Percentiles rank a stretch among this genome's conserved stretches.
Conservation (phyloP, 345 rosid genomes). For the Ricinus communis region DNA sequence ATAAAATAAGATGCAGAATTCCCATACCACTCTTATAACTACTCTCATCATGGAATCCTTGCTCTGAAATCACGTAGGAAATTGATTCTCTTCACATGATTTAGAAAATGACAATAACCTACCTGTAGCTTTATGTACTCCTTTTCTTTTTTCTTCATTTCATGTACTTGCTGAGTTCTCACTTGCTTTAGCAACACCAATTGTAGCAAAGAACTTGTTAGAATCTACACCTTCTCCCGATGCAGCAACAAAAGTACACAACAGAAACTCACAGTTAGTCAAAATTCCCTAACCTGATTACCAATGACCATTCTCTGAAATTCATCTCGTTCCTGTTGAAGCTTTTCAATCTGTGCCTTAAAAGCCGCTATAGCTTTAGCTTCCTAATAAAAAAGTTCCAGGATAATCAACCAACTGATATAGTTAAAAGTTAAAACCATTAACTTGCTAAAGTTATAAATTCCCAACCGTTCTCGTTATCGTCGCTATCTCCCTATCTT, state of each 20-base stretch:
- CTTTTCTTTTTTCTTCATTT: constrained; percentile 94
- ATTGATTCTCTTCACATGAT: constrained; percentile 1
- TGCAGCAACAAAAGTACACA: neutral
- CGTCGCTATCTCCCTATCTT: constrained; percentile 92
- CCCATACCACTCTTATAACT: neutral
- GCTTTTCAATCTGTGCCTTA: constrained; percentile 85
- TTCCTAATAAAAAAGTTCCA: constrained; percentile 46
- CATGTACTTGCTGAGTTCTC: constrained; percentile 94
- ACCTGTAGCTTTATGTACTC: constrained; percentile 98
- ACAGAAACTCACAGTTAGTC: neutral
- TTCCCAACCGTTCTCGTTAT: constrained; percentile 75
- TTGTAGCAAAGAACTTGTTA: constrained; percentile 20
- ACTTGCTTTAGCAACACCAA: constrained; percentile 69
- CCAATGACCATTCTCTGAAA: constrained; percentile 97
- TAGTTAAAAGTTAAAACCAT: constrained; percentile 6
- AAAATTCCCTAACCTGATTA: constrained; percentile 62
- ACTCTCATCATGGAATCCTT: constrained; percentile 3
- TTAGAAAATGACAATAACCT: constrained; percentile 1
- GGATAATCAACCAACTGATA: constrained; percentile 15
- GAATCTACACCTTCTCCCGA: constrained; percentile 5
- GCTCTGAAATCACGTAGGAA: neutral
- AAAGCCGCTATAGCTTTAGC: constrained; percentile 84
- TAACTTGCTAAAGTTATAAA: constrained; percentile 12
- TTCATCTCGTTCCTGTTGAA: constrained; percentile 93
- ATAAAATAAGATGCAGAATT: neutral